These are phyloP conservation scores for Leccinum incarnatum DNA, from an alignment of 768 basidiomycete species.

Conservation along the genomic window DNA sequence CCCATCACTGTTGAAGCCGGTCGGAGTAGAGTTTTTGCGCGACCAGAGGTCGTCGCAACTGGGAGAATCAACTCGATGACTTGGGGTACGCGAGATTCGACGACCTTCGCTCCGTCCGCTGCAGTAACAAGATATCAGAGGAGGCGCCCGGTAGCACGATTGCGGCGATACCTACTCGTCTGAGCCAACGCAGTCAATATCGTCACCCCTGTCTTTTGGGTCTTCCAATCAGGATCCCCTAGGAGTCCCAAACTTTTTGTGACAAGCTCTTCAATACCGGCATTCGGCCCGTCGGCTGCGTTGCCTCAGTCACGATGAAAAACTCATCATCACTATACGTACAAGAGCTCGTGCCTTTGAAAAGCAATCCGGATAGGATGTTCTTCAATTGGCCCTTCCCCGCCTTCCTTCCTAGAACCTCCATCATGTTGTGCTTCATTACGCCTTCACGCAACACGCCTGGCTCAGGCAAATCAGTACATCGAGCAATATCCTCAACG, in stretches of 20 bases:
- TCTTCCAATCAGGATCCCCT: conserved; percentile 8
- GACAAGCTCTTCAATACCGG: conserved; percentile 8
- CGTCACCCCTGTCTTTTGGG: conserved; percentile 22
- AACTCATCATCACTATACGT: background rate
- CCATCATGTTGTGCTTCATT: conserved; percentile 12
- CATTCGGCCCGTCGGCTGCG: background rate
- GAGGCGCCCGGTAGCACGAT: background rate
- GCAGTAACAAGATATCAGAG: background rate
- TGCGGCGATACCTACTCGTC: conserved; percentile 12
- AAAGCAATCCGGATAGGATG: conserved; percentile 22
- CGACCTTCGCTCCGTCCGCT: background rate
- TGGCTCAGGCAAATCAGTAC: conserved; percentile 3
- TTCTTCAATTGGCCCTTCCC: conserved; percentile 12
- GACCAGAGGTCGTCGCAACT: background rate
- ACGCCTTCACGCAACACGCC: conserved; percentile 16
- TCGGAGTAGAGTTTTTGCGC: background rate
- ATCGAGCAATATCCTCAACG: background rate
- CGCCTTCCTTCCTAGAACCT: conserved; percentile 18
- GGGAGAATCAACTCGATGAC: background rate
- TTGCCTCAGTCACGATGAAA: background rate
- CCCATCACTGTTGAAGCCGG: conserved; percentile 23
- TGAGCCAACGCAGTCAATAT: conserved; percentile 22
- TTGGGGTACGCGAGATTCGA: background rate
- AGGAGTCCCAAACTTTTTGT: conserved; percentile 8
- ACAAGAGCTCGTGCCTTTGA: conserved; percentile 22